Base-by-base conservation (phyloP, 2,329 filamentous ascomycete species). In the Macrophomina phaseolina region DNA sequence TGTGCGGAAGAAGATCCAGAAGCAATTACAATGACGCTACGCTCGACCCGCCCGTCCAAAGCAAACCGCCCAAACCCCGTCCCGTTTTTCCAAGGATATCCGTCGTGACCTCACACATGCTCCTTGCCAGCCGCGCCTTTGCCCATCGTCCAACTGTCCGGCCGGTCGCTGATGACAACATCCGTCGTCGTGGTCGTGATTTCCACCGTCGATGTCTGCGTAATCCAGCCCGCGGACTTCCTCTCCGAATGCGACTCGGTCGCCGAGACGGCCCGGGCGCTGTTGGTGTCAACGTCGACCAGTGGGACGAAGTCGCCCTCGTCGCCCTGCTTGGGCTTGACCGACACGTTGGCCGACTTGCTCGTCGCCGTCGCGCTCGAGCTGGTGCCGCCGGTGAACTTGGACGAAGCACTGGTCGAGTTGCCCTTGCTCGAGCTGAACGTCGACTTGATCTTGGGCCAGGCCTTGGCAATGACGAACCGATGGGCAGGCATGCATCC, bases 401-500 rank as follows among this genome's bases (percentile, higher is more conserved):
- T 58, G 45, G 58, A 62, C 9, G 45, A 49, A 1, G 58, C 58
- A 42, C 49, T 49, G 9, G 53, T 61, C 32, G 52, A 60, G 23
- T 53, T 61, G 28, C 46, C 36, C 23, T 55, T 55, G 49, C 18
- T 61, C 34, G 18, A 34, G 34, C 38, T 34, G 34, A 66, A 18
- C 18, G 53, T 66, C 32, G 48, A 49, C 55, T 60, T 61, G 53
- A 66, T 61, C 55, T 61, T 60, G 64, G 64, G 64, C 64, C 64
- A 66, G 14, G 55, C 48, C 46, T 66, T 66, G 45, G 55, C 45
- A n/a, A 75, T 56, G 9, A 73, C 42, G 14, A 70, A 52, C 1
- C 72, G 70, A 14, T 70, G 67, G 23, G 74, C 73, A 7, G 79
- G 79, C 75, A 82, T 80, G 70, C 80, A 80, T n/a, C 75, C 78